These are phyloP conservation scores for Penicillium sp. DNA, from an alignment of 2,329 filamentous ascomycete species.

Conservation along the genomic window DNA sequence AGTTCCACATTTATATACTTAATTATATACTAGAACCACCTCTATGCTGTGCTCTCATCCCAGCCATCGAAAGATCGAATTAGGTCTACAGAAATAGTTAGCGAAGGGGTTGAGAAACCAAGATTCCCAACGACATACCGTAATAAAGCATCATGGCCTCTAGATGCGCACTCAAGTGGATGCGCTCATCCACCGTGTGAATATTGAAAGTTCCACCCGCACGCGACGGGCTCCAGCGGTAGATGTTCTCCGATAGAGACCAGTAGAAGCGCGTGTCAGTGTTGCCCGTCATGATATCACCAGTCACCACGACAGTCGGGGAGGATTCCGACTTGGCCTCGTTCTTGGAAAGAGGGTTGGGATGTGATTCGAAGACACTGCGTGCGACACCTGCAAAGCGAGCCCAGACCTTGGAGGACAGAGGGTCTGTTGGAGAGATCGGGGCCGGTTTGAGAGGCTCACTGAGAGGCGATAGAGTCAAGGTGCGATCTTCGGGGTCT, in stretches of 20 bases:
- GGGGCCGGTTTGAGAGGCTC: conserved; percentile 35
- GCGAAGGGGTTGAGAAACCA: neutral
- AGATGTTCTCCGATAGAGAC: conserved; percentile 57
- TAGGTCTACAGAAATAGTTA: conserved; percentile 27
- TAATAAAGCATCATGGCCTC: conserved; percentile 51
- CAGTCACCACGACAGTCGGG: conserved; percentile 46
- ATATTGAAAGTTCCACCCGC: conserved; percentile 50
- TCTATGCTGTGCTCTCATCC: conserved; percentile 21
- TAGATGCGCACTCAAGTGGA: conserved; percentile 48
- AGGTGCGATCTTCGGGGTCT: conserved; percentile 28
- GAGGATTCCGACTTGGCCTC: conserved; percentile 24
- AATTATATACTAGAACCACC: no score
- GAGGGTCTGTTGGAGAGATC: conserved; percentile 39
- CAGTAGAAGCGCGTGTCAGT: conserved; percentile 60
- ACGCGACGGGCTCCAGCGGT: conserved; percentile 55
- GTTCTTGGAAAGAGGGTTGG: conserved; percentile 29
- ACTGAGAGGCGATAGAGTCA: conserved; percentile 37
- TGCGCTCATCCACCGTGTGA: conserved; percentile 57
- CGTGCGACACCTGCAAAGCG: conserved; percentile 46
- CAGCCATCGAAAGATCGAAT: conserved; percentile 38
- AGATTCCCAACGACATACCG: conserved; percentile 29
- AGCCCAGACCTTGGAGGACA: conserved; percentile 37
- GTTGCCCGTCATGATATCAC: conserved; percentile 57
- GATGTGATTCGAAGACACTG: conserved; percentile 44
- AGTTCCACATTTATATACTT: no score